Base-by-base conservation (phyloP, 1,284 basidiomycete genomes). In the Sanghuangporus weigelae region DNA sequence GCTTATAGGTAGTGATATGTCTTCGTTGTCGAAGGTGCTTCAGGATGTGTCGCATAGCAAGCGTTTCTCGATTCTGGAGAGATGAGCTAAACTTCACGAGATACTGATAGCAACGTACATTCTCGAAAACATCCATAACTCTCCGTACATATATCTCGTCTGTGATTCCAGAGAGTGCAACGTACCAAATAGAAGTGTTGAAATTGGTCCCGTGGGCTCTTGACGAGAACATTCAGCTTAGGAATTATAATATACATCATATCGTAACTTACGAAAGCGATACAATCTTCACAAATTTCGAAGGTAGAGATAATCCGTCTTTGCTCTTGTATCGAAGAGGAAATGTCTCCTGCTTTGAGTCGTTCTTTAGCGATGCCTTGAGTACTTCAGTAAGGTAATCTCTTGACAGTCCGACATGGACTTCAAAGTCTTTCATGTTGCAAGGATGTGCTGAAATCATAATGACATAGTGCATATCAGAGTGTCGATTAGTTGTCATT, bases 21-120 rank as follows among this genome's bases (percentile, higher is more conserved):
- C 89, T 85, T 39, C 89, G 82, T 72, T 90, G 85, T 53, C 92
- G 85, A 42, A 94, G 83, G 69, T 93, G 87, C 69, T 93, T 93
- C 62, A 93, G 80, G 31, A 92, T 81, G 68, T 89, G 85, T 39
- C 85, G 81, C 57, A 92, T 77, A 14, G 85, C 80, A 12, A 80
- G 75, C 2, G 78, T 80, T 78, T 93, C 90, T 66, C 83, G 81
- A 70, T 86, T 81, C 89, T 92, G 67, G 46, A 59, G 57, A 60
- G 54, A 62, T 56, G 26, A 31, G 63, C 48, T 66, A 68, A 49
- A 63, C 46, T 60, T 19, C 50, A 63, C 38, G 39, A 12, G 23
- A 44, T 14, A 16, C n/a, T 23, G 5, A 44, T n/a, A 8, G 19
- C 63, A 14, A 73, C 77, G 49, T 71, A 91, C 90, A 75, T 88